A percentile compares a stretch with the other conserved stretches of the same genome.
Conservation (phyloP, 2,329 filamentous ascomycete species). For the Exophiala sp. region DNA sequence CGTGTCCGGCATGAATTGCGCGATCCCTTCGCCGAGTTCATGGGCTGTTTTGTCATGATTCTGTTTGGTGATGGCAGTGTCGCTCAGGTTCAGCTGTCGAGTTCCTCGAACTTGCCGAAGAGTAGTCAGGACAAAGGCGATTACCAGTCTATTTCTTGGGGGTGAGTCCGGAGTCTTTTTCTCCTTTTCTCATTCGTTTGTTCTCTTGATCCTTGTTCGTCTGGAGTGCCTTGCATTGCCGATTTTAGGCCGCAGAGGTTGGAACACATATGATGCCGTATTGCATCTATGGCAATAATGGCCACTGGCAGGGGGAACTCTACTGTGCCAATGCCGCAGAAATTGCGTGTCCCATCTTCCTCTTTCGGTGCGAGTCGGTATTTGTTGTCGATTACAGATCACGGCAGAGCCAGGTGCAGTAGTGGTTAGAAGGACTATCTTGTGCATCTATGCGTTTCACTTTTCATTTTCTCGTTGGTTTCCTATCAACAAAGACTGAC, state of each 20-base stretch:
- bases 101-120: slow-evolving; percentile 23
- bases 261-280: too few relatives aligned
- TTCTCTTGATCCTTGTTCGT: too few relatives aligned
- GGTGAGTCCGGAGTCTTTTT: slow-evolving; percentile 30
- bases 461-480: background rate
- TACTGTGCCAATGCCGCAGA: too few relatives aligned
- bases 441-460: background rate
- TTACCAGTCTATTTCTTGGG: slow-evolving; percentile 41
- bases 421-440: too few relatives aligned
- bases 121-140: slow-evolving; percentile 30
- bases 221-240: too few relatives aligned
- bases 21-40: slow-evolving; percentile 56
- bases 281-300: too few relatives aligned
- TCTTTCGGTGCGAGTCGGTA: too few relatives aligned
- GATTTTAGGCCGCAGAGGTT: too few relatives aligned
- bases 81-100: slow-evolving; percentile 55
- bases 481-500: background rate
- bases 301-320: too few relatives aligned
- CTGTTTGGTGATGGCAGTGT: slow-evolving; percentile 59
- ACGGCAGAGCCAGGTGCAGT: too few relatives aligned
- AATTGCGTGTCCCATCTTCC: too few relatives aligned
- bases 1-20: slow-evolving; percentile 45
- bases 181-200: slow-evolving; percentile 15
- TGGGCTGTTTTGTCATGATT: slow-evolving; percentile 56
- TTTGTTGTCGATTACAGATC: too few relatives aligned